phyloP scores from a whole-genome alignment of 352 stramenopile species.

The Phytophthora hibernalis region DNA sequence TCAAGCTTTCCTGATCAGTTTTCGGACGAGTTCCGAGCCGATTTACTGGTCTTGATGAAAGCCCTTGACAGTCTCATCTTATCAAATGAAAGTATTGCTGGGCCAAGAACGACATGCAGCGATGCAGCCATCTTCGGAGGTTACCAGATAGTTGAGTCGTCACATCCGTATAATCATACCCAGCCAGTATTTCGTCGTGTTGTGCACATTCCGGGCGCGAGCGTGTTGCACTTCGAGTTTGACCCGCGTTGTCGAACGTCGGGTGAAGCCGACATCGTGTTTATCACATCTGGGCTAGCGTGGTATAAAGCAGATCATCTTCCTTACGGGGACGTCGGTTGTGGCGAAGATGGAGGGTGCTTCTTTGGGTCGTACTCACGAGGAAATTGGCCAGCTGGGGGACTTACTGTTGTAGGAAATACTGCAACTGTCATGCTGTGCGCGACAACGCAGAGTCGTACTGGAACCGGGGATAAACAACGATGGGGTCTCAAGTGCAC shows the following conservation, averaged over 20 bases:
- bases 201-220: conserved; percentile 61
- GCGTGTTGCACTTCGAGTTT: conserved; percentile 71
- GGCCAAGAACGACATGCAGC: not conserved
- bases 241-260: conserved; percentile 66
- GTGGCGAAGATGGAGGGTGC: conserved; percentile 69
- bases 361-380: conserved; percentile 65
- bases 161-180: conserved; percentile 70
- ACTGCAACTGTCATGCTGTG: conserved; percentile 76
- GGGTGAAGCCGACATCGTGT: conserved; percentile 70
- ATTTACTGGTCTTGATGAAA: conserved; percentile 43
- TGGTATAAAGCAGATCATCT: conserved; percentile 70
- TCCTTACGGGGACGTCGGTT: conserved; percentile 61
- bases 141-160: conserved; percentile 63
- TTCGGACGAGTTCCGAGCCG: conserved; percentile 32
- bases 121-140: conserved; percentile 45
- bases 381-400: conserved; percentile 65
- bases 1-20: conserved; percentile 47
- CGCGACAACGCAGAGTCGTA: conserved; percentile 62
- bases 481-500: conserved; percentile 71
- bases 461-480: conserved; percentile 45
- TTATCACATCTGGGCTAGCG: conserved; percentile 62
- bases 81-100: conserved; percentile 11
- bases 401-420: conserved; percentile 67
- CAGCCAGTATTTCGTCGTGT: conserved; percentile 69
- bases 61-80: conserved; percentile 29